Conservation (phyloP, 2,329 filamentous ascomycete genomes). For the Tolypocladium tropicale region DNA sequence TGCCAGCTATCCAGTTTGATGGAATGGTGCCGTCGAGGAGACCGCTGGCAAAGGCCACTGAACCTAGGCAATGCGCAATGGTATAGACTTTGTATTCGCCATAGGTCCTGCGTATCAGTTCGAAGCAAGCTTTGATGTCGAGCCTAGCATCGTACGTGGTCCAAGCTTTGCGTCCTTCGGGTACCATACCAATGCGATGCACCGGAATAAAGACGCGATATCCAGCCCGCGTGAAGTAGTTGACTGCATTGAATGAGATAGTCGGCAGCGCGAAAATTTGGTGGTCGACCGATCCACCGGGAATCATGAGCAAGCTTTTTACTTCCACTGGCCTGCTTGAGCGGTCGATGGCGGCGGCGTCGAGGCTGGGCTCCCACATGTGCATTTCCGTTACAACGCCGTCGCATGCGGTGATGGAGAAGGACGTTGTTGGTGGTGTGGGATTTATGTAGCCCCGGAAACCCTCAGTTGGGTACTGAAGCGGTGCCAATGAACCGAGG, state of each 20-base stretch:
- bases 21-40: constrained; percentile 53
- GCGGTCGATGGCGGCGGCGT: constrained; percentile 17
- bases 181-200: constrained; percentile 45
- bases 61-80: constrained; percentile 54
- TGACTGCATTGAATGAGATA: constrained; percentile 51
- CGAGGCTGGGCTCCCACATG: constrained; percentile 43
- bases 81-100: constrained; percentile 37
- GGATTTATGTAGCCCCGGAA: constrained; percentile 44
- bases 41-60: constrained; percentile 46
- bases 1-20: constrained; percentile 43
- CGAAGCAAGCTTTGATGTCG: constrained; percentile 46
- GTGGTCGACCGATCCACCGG: constrained; percentile 53
- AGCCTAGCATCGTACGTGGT: constrained; percentile 51
- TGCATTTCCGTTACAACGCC: constrained; percentile 41
- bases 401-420: constrained; percentile 40
- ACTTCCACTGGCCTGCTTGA: constrained; percentile 1
- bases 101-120: constrained; percentile 35
- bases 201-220: constrained; percentile 50
- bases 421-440: constrained; percentile 30
- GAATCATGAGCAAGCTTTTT: constrained; percentile 49
- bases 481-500: constrained; percentile 40
- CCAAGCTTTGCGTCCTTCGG: constrained; percentile 38
- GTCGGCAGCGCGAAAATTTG: constrained; percentile 53
- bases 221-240: constrained; percentile 50
- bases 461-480: constrained; percentile 42